phyloP scores from a whole-genome alignment of 2,329 filamentous ascomycete genomes.

The Macroventuria anomochaeta region DNA sequence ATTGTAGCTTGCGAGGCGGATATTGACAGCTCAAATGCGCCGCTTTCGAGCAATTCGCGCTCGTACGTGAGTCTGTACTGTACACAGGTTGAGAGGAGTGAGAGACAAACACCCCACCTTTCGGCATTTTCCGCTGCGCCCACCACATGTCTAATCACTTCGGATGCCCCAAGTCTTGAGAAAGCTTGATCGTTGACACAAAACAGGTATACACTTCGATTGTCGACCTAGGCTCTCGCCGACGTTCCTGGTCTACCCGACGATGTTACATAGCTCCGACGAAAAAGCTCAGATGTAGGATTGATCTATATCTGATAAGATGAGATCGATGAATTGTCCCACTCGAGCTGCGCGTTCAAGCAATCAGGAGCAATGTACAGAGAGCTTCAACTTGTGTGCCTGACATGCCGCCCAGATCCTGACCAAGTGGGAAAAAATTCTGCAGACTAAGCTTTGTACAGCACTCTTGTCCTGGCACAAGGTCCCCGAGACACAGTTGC shows the following conservation, averaged over 20 bases:
- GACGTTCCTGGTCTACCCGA: background rate
- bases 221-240: background rate
- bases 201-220: background rate
- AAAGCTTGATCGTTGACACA: background rate
- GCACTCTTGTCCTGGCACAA: no score
- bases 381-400: background rate
- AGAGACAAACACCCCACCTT: no score
- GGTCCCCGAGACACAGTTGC: no score
- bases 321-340: background rate
- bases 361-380: background rate
- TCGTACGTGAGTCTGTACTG: no score
- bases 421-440: background rate
- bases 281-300: slow-evolving; percentile 1
- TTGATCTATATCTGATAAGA: slow-evolving; percentile 2
- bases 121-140: no score
- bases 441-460: no score
- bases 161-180: no score
- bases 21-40: no score
- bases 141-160: no score
- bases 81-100: no score
- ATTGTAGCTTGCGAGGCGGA: no score
- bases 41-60: no score
- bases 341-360: background rate
- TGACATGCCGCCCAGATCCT: background rate
- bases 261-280: background rate